Evolutionary conservation across 352 stramenopile species (phyloP).

Genomic region (Globisporangium paroecandrum): DNA sequence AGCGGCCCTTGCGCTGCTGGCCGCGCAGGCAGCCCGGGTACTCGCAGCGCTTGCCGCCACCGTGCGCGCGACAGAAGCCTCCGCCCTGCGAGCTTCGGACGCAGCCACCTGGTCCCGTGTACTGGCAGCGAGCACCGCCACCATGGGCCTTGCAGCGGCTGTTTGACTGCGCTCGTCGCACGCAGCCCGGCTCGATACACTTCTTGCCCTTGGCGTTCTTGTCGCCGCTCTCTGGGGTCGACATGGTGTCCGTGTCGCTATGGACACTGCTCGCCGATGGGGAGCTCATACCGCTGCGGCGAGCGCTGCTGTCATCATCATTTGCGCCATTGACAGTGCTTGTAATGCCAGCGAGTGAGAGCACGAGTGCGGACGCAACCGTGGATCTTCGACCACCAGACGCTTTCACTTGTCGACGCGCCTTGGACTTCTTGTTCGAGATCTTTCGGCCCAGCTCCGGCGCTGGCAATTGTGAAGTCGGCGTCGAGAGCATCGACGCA

Average conservation of each 20-base stretch:
- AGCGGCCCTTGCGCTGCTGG: conserved; percentile 79
- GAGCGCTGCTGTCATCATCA: background rate
- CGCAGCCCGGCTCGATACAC: conserved; percentile 59
- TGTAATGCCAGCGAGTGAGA: conserved; percentile 12
- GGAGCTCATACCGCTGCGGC: background rate
- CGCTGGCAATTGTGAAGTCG: conserved; percentile 13
- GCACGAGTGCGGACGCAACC: background rate
- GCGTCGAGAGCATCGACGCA: conserved; percentile 17
- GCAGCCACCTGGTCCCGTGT: conserved; percentile 52
- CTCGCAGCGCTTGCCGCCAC: conserved; percentile 80
- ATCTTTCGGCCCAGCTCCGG: conserved; percentile 15
- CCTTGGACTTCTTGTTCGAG: conserved; percentile 16
- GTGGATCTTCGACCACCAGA: background rate
- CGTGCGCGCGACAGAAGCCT: conserved; percentile 74
- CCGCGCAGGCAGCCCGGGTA: conserved; percentile 65
- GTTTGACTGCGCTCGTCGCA: conserved; percentile 73
- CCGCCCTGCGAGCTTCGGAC: conserved; percentile 70
- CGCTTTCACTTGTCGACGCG: conserved; percentile 8
- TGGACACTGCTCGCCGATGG: background rate
- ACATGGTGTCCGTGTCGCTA: background rate
- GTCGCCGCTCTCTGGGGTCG: conserved; percentile 9
- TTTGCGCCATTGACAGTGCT: background rate
- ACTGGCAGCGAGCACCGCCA: conserved; percentile 71
- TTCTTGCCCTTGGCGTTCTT: conserved; percentile 65
- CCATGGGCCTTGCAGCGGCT: conserved; percentile 79